These are phyloP conservation scores for Acrasis kona DNA, from an alignment of 78 protist genomes.

Conservation along the genomic window DNA sequence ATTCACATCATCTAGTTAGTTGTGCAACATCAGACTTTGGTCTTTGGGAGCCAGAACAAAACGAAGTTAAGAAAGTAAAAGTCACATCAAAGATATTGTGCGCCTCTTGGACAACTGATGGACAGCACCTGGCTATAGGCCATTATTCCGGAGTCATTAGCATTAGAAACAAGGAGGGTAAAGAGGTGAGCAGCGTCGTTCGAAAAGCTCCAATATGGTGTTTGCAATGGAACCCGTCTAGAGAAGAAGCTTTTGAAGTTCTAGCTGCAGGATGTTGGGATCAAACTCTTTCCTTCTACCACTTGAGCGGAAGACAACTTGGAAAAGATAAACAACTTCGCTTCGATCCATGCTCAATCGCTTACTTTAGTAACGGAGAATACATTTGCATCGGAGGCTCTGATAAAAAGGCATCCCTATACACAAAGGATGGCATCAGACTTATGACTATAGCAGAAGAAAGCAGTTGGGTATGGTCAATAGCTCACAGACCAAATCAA, in stretches of 20 bases:
- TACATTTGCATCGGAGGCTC: slow-evolving; percentile 52
- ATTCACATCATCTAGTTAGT: slow-evolving; percentile 39
- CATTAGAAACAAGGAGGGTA: slow-evolving; percentile 31
- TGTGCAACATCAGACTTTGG: slow-evolving; percentile 63
- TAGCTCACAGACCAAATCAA: slow-evolving; percentile 24
- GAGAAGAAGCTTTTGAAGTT: slow-evolving; percentile 27
- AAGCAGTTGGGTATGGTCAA: slow-evolving; percentile 54
- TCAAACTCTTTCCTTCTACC: slow-evolving; percentile 40
- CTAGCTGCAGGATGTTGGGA: slow-evolving; percentile 72
- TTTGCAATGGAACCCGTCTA: slow-evolving; percentile 31
- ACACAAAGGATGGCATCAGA: slow-evolving; percentile 36
- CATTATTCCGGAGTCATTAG: slow-evolving; percentile 39
- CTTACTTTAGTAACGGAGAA: slow-evolving; percentile 45
- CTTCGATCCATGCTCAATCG: slow-evolving; percentile 52
- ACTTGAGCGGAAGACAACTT: slow-evolving; percentile 12
- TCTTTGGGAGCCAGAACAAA: slow-evolving; percentile 59
- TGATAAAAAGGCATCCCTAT: slow-evolving; percentile 35
- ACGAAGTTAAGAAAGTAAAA: slow-evolving; percentile 42
- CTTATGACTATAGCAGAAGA: slow-evolving; percentile 28
- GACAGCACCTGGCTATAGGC: slow-evolving; percentile 64
- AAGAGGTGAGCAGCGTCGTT: slow-evolving; percentile 9
- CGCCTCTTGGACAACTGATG: slow-evolving; percentile 61
- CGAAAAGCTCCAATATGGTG: slow-evolving; percentile 50
- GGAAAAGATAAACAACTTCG: slow-evolving; percentile 29
- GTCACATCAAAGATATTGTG: slow-evolving; percentile 13